Evolutionary conservation across 1,284 basidiomycete species (phyloP), one percentile per base, ranked within the genome.

Genomic region (Trametes pubescens): DNA sequence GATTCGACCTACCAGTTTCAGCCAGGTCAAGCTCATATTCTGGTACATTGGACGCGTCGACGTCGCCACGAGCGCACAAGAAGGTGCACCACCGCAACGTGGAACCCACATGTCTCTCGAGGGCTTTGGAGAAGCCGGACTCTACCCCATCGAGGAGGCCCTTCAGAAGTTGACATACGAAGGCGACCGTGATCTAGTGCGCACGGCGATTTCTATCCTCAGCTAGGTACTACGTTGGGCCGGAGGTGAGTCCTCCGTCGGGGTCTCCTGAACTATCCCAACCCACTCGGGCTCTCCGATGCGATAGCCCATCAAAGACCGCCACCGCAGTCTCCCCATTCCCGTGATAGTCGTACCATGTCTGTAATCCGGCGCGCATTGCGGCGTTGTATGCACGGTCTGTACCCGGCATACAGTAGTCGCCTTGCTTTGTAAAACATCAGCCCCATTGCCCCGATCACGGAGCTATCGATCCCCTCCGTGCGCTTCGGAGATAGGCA

Each of bases 81-180:
- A n/a, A 16, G 9, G 14, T 6, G 44, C 16, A 7, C n/a, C 18
- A 0, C 11, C 40, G 1, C 22, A 14, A 26, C 56, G 43, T 13
- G 81, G 79, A 21, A 84, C 78, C 16, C 80, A 84, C 69, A 83
- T 79, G 56, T 74, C 71, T 21, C 75, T 73, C 29, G 82, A 84
- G 72, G 72, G 74, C 37, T 83, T 79, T 65, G 76, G 75, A 32
- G 43, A 59, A 38, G 74, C 79, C 11, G 63, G 75, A 54, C 83
- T 81, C 44, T 66, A 81, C 34, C 66, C 74, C n/a, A 77, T 77
- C 2, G 76, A 78, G 22, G 76, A 74, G 49, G 84, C 81, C 11
- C 35, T 80, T 2, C 56, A 62, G 48, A 68, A 61, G 48, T 70
- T 83, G 64, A 76, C 77, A 16, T 79, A 76, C 60, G 71, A 74